Evolutionary conservation across 225 moss, liverwort and hornwort genomes (phyloP), one percentile per base, ranked within the genome.

Genomic region (Takakia lepidozioides): DNA sequence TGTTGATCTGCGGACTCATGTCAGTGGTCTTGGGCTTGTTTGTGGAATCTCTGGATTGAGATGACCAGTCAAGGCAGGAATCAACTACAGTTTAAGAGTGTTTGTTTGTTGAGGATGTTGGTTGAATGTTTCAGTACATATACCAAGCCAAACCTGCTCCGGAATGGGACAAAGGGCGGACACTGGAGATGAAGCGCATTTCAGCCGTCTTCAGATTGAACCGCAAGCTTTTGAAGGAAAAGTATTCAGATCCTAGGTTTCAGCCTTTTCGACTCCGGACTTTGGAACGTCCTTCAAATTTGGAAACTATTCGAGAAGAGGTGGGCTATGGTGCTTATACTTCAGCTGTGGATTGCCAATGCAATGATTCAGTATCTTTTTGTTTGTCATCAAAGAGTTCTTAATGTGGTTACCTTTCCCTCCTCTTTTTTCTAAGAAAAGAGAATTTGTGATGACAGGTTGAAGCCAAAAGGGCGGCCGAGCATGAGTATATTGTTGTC

Each of bases 161-260:
- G 6, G 45, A 67, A 27, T 80, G 81, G 57, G 80, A 85, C 19
- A 82, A 74, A 61, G 70, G 80, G 11, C 76, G 61, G 7, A 77
- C 69, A 1, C 51, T 85, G 21, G 82, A 80, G 62, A 76, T 80
- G 74, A 82, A 57, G 67, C 54, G 74, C 49, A 66, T 82, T 19
- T 89, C 85, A n/a, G 69, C 63, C 39, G 71, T 85, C 11, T 80
- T 82, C 37, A 85, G 63, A 43, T 49, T 79, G 18, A 85, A 89
- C 54, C 54, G 70, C 0, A 57, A 72, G 34, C 37, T 85, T 35
- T 20, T 89, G 44, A 76, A 73, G 35, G 64, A 82, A 19, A 89
- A 85, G 28, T 85, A 85, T n/a, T 50, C 62, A 4, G 76, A 89
- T 41, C 76, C 69, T 1, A 74, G 51, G 25, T 61, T 55, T 69